A percentile compares a stretch with the other conserved stretches of the same genome.
These are phyloP conservation scores for Phytophthora crassamura DNA, from an alignment of 352 stramenopile species.

Conservation along the genomic window DNA sequence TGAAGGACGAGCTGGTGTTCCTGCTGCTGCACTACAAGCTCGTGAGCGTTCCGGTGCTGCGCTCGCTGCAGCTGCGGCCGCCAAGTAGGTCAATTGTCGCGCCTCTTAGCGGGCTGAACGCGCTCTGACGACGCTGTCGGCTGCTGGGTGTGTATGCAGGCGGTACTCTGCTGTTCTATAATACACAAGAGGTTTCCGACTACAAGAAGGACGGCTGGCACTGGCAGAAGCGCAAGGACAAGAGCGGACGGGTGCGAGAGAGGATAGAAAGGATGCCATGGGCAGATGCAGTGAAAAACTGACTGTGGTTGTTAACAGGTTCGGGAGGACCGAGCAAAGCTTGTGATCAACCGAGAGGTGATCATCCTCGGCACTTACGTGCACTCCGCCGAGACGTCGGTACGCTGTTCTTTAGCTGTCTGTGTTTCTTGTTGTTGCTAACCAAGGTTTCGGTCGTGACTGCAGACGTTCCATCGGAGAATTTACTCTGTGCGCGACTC, in stretches of 20 bases:
- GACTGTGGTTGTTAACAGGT: slow-evolving; percentile 41
- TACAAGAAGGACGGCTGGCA: slow-evolving; percentile 90
- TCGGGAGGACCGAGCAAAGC: slow-evolving; percentile 84
- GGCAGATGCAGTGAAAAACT: neutral
- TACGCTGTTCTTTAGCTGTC: slow-evolving; percentile 32
- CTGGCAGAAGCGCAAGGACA: slow-evolving; percentile 90
- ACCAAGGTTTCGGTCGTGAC: neutral
- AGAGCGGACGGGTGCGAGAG: slow-evolving; percentile 61
- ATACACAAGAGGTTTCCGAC: slow-evolving; percentile 62
- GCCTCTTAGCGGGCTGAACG: neutral
- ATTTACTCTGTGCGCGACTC: slow-evolving; percentile 81
- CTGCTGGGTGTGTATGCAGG: slow-evolving; percentile 38
- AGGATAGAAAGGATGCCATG: no score
- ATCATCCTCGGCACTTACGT: slow-evolving; percentile 87
- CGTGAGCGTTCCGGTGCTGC: slow-evolving; percentile 50
- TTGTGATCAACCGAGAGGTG: slow-evolving; percentile 84
- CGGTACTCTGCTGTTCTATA: slow-evolving; percentile 76
- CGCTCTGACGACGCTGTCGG: neutral
- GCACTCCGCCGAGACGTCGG: slow-evolving; percentile 74
- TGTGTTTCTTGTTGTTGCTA: neutral
- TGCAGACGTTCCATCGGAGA: slow-evolving; percentile 83
- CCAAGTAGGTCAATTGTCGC: slow-evolving; percentile 53
- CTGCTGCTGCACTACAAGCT: slow-evolving; percentile 64
- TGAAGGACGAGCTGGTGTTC: slow-evolving; percentile 86
- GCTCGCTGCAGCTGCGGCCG: slow-evolving; percentile 53